Evolutionary conservation across 805 yeast species (phyloP), one percentile per base, ranked within the genome.

Genomic region (Yarrowia sp.): DNA sequence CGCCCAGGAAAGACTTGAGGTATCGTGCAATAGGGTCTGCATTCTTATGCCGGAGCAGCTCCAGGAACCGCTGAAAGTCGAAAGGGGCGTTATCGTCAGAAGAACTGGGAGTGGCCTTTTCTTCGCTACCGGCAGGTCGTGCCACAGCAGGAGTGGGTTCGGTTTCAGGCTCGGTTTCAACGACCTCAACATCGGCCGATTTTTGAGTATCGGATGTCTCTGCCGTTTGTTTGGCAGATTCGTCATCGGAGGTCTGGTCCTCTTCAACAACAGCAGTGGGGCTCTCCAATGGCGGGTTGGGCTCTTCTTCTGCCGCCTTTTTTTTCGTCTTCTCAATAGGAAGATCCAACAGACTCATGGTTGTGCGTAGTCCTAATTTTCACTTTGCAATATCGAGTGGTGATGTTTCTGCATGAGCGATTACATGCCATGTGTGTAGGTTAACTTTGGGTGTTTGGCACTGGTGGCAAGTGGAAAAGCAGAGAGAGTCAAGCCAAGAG

Each of bases 1-100:
- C 93, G 48, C 81, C 83, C 50, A 96, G 76, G 71, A 95, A 96
- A 1, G 97, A 90, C 70, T 88, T 86, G 44, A 92, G 83, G 72
- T 93, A 95, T 65, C 90, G 83, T 6, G 92, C 92, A 41, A 92
- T 83, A 0, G 98, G 98, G 66, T 90, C 96, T 5, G 98, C 97
- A 64, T 82, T 80, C 68, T 86, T 87, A 62, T 83, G 81, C 66
- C 88, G 86, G 69, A 95, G 80, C 69, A 88, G 89, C 80, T 79
- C 43, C 92, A 79, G 55, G 73, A 95, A 95, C 28, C 81, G 75
- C 73, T 90, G 97, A 74, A 93, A 95, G 74, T 95, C 96, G 75
- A 58, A 58, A 6, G 64, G 64, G 9, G 64, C 61, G 15, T 39
- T 51, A n/a, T 55, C 61, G 13, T 55, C 61, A 1, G 61, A 55